Percentiles rank a stretch among this genome's conserved stretches.
phyloP scores from a whole-genome alignment of 1,284 basidiomycete species.

The Ceratobasidium sp. region DNA sequence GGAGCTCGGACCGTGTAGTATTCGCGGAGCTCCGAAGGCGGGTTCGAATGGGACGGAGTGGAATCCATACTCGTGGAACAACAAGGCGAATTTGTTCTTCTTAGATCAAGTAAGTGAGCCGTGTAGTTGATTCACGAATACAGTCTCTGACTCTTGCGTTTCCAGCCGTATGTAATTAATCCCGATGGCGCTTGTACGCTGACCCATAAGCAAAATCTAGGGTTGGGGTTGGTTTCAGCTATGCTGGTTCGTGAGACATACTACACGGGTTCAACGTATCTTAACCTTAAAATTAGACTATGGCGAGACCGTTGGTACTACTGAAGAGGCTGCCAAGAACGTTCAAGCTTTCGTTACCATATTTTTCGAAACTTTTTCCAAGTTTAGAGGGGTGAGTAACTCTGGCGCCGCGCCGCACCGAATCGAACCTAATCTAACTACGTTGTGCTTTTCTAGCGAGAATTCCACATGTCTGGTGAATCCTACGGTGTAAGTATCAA shows the following conservation, averaged over 20 bases:
- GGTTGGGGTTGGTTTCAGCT: conserved; percentile 38
- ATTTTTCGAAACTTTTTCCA: conserved; percentile 78
- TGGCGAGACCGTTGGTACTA: conserved; percentile 74
- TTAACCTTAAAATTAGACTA: conserved; percentile 67
- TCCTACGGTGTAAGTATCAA: conserved; percentile 69
- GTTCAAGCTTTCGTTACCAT: conserved; percentile 78
- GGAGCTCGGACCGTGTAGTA: conserved; percentile 68
- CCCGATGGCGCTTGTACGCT: background rate
- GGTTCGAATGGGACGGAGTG: conserved; percentile 62
- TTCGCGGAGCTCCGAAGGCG: conserved; percentile 50
- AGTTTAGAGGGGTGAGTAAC: conserved; percentile 49
- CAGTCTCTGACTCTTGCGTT: background rate
- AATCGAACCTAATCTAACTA: conserved; percentile 56
- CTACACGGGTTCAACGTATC: conserved; percentile 48
- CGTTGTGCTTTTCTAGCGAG: conserved; percentile 54
- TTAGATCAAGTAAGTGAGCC: conserved; percentile 68
- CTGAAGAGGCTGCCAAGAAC: conserved; percentile 80
- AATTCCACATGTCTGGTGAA: conserved; percentile 78
- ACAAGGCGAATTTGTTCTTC: conserved; percentile 77
- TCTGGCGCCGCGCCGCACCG: conserved; percentile 63
- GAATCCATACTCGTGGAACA: conserved; percentile 76
- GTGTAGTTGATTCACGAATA: background rate
- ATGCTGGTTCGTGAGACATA: conserved; percentile 27
- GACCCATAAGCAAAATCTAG: background rate
- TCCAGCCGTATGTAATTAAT: conserved; percentile 23